phyloP scores from a whole-genome alignment of 148 eudicot species.

The Pharnaceum exiguum region DNA sequence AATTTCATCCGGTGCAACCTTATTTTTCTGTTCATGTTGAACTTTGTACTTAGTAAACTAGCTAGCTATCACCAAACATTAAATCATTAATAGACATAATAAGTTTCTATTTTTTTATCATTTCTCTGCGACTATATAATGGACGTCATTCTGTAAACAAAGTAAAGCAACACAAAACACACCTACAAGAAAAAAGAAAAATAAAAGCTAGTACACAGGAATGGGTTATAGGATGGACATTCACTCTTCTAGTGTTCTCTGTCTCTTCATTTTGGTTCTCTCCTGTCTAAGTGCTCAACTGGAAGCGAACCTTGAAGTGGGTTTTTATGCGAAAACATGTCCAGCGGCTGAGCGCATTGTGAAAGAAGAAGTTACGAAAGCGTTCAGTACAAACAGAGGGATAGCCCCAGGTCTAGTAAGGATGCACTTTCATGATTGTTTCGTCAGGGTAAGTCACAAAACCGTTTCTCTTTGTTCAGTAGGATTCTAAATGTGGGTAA shows the following conservation, averaged over 20 bases:
- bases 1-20: too few relatives aligned
- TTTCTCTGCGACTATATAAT: too few relatives aligned
- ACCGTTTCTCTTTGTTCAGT: neutral
- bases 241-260: constrained; percentile 6
- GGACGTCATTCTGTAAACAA: too few relatives aligned
- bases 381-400: constrained; percentile 24
- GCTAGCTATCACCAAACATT: too few relatives aligned
- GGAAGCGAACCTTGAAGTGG: constrained; percentile 48
- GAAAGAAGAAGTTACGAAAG: constrained; percentile 37
- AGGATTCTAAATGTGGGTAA: neutral
- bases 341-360: constrained; percentile 37
- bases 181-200: neutral
- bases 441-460: constrained; percentile 35
- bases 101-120: too few relatives aligned
- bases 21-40: too few relatives aligned
- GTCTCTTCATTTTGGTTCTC: constrained; percentile 19
- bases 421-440: constrained; percentile 61
- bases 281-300: constrained; percentile 7
- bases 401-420: constrained; percentile 49
- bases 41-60: too few relatives aligned
- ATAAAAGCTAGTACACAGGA: too few relatives aligned
- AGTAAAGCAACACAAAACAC: too few relatives aligned
- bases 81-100: too few relatives aligned
- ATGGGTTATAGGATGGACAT: neutral
- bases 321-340: constrained; percentile 40